phyloP scores from a whole-genome alignment of 192 early-diverging fungal species.

The Kickxella alabastrina region DNA sequence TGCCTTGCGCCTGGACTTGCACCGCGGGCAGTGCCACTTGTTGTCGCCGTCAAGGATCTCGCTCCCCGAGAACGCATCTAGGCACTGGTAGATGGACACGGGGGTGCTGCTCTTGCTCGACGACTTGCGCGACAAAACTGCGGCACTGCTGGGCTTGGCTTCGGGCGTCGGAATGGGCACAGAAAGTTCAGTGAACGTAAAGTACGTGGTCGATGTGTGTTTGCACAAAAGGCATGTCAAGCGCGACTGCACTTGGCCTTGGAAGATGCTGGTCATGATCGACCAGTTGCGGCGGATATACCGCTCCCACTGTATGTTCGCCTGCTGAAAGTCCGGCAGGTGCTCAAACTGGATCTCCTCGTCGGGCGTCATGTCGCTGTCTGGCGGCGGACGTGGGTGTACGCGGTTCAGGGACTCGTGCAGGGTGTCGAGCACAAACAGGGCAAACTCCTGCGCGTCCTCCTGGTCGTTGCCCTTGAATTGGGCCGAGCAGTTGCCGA shows the following conservation, averaged over 20 bases:
- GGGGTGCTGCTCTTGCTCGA: conserved; percentile 6
- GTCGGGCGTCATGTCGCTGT: conserved; percentile 40
- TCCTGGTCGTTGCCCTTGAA: conserved; percentile 91
- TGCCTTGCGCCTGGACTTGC: conserved; percentile 67
- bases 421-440: conserved; percentile 82
- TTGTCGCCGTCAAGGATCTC: conserved; percentile 90
- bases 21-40: conserved; percentile 85
- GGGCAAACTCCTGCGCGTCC: conserved; percentile 94
- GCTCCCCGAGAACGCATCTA: conserved; percentile 77
- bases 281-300: conserved; percentile 75
- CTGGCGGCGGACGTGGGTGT: conserved; percentile 41
- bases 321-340: conserved; percentile 60
- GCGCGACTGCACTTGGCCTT: conserved; percentile 58
- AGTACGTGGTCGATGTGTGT: conserved; percentile 64
- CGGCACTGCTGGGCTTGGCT: conserved; percentile 14
- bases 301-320: conserved; percentile 66
- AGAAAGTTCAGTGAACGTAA: conserved; percentile 87
- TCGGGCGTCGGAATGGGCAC: conserved; percentile 74
- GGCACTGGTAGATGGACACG: conserved; percentile 69
- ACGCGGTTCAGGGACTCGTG: conserved; percentile 89
- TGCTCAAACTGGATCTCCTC: conserved; percentile 62
- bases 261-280: conserved; percentile 86
- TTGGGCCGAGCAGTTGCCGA: conserved; percentile 73
- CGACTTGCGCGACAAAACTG: conserved; percentile 15
- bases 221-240: conserved; percentile 38